These are phyloP conservation scores for Chytridium lagenaria DNA, from an alignment of 371 early-diverging fungal genomes.

Conservation along the genomic window DNA sequence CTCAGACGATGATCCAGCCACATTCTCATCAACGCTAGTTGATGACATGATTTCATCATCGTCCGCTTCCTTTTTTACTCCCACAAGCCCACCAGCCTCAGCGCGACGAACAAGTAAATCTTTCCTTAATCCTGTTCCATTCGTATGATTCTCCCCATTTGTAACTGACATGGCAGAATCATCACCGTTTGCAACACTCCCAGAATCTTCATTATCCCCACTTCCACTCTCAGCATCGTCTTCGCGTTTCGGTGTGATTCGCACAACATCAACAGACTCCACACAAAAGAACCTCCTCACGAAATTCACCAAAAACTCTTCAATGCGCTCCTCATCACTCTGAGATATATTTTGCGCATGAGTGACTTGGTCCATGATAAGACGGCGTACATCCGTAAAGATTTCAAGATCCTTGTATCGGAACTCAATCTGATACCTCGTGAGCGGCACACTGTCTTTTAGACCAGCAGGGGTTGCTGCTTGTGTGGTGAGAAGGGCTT, in stretches of 20 bases:
- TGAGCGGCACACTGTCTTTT: conserved; percentile 33
- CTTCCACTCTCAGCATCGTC: conserved; percentile 37
- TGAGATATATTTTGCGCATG: conserved; percentile 32
- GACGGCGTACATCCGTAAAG: conserved; percentile 69
- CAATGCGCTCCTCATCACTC: conserved; percentile 69
- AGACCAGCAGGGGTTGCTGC: not conserved
- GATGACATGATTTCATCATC: conserved; percentile 31
- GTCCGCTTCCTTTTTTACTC: not conserved
- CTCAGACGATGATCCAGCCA: conserved; percentile 30
- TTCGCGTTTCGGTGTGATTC: too few species aligned
- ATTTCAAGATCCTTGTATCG: conserved; percentile 64
- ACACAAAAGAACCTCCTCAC: conserved; percentile 74
- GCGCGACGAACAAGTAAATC: conserved; percentile 23
- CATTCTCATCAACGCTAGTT: conserved; percentile 19
- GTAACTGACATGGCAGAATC: conserved; percentile 2
- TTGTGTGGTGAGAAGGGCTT: conserved; percentile 28
- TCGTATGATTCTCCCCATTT: not conserved
- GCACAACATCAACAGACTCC: conserved; percentile 42
- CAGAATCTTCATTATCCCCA: not conserved
- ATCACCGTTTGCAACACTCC: conserved; percentile 15
- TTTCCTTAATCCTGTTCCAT: conserved; percentile 1
- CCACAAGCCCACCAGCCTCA: conserved; percentile 16
- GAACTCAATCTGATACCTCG: conserved; percentile 68
- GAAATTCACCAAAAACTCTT: conserved; percentile 76
- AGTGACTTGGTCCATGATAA: conserved; percentile 46